Conservation (phyloP, 129 eudicot species). For the Solidago caesia region DNA sequence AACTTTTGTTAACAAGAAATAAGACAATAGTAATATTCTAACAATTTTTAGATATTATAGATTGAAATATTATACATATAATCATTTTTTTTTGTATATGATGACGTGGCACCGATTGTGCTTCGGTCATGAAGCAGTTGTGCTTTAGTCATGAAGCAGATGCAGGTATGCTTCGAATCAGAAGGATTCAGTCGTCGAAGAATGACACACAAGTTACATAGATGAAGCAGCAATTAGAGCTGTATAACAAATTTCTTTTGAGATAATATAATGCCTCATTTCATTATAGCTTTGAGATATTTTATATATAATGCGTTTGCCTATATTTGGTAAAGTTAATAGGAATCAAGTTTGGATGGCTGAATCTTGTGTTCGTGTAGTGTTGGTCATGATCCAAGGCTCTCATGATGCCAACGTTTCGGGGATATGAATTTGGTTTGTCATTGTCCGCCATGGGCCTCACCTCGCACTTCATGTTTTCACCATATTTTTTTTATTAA, state of each 20-base stretch:
- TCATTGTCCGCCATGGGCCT: slow-evolving; percentile 6
- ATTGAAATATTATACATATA: no score
- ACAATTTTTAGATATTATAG: no score
- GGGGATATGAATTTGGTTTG: background rate
- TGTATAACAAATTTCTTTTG: background rate
- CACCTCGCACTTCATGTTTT: slow-evolving; percentile 6
- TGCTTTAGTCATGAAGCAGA: no score
- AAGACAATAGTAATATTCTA: no score
- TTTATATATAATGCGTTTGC: background rate
- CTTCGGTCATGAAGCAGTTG: no score
- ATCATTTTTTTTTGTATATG: no score
- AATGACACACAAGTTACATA: no score
- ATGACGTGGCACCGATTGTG: no score
- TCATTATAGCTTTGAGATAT: background rate
- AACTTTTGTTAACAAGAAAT: no score
- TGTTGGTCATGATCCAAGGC: slow-evolving; percentile 23
- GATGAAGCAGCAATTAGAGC: no score
- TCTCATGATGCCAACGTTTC: slow-evolving; percentile 25
- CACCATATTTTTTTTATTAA: background rate
- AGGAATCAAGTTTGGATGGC: background rate
- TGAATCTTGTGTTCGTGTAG: slow-evolving; percentile 14
- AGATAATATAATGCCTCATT: background rate
- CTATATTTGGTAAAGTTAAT: background rate
- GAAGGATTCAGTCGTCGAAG: no score
- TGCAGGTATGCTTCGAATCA: no score